A percentile compares a stretch with the other conserved stretches of the same genome.
phyloP scores from a whole-genome alignment of 2,329 filamentous ascomycete species.

The Colletotrichum brevisporum region DNA sequence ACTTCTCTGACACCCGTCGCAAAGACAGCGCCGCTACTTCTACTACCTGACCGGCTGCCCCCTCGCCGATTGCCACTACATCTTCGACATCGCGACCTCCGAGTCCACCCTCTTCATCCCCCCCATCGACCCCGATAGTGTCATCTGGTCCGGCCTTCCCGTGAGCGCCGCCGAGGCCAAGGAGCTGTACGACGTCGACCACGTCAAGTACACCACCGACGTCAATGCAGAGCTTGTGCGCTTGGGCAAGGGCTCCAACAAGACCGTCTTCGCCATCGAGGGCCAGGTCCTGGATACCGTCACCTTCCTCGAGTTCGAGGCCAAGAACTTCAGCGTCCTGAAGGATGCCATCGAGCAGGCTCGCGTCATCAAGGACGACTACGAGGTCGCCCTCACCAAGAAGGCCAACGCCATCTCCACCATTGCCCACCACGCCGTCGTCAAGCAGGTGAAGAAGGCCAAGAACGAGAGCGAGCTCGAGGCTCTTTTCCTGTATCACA shows the following conservation, averaged over 20 bases:
- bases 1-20: constrained; percentile 27
- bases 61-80: constrained; percentile 83
- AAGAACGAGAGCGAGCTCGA: constrained; percentile 88
- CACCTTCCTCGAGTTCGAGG: constrained; percentile 71
- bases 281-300: constrained; percentile 81
- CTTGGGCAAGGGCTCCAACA: constrained; percentile 56
- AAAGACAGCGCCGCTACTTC: constrained; percentile 89
- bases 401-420: constrained; percentile 80
- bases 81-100: constrained; percentile 82
- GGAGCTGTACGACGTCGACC: constrained; percentile 84
- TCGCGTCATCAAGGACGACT: constrained; percentile 81
- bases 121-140: constrained; percentile 86
- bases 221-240: constrained; percentile 80
- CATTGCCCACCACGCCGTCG: constrained; percentile 75
- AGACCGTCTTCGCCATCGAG: constrained; percentile 81
- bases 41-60: constrained; percentile 93
- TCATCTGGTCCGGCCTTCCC: constrained; percentile 94
- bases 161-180: constrained; percentile 82
- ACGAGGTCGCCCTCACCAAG: constrained; percentile 80
- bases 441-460: constrained; percentile 73
- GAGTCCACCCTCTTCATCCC: constrained; percentile 92
- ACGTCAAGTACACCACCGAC: constrained; percentile 79
- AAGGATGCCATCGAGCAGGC: constrained; percentile 77
- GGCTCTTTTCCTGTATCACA: constrained; percentile 82
- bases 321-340: constrained; percentile 66